Evolutionary conservation across 2,329 filamentous ascomycete genomes (phyloP).

Genomic region (Colletotrichum melonis): DNA sequence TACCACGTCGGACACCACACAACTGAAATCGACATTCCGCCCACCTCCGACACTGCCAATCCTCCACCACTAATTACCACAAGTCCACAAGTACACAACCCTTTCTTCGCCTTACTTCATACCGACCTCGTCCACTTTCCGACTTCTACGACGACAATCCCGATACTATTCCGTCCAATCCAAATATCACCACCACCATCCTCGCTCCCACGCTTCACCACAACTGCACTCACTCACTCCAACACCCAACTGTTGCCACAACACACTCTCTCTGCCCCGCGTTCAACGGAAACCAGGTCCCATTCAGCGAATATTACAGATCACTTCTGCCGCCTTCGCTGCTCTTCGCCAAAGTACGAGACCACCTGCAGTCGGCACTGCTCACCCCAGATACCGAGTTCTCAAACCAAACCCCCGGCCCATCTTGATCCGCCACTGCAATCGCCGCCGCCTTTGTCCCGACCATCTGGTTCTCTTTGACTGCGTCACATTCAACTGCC

Average conservation of each 20-base stretch:
- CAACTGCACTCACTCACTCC: neutral
- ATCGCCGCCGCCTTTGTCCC: slow-evolving; percentile 33
- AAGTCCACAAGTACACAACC: neutral
- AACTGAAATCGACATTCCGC: neutral
- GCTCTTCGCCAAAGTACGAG: neutral
- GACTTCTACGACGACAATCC: neutral
- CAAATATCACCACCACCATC: slow-evolving; percentile 12
- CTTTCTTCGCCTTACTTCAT: slow-evolving; percentile 31
- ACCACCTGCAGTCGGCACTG: slow-evolving; percentile 19
- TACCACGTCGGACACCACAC: slow-evolving; percentile 7
- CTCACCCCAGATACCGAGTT: slow-evolving; percentile 25
- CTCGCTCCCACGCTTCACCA: neutral
- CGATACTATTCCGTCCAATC: neutral
- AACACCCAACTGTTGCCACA: neutral
- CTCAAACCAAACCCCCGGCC: slow-evolving; percentile 23
- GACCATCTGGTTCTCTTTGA: slow-evolving; percentile 27
- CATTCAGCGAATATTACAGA: neutral
- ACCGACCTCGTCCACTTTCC: slow-evolving; percentile 16
- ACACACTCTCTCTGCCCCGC: neutral
- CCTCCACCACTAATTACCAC: neutral
- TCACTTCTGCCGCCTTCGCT: neutral
- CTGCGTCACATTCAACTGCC: slow-evolving; percentile 30
- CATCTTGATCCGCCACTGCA: slow-evolving; percentile 26
- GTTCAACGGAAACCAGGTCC: neutral
- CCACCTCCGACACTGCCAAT: slow-evolving; percentile 16